Percentiles rank a stretch among this genome's conserved stretches.
Conservation (phyloP, 176 grass and related monocot genomes). For the Tillandsia leiboldiana region DNA sequence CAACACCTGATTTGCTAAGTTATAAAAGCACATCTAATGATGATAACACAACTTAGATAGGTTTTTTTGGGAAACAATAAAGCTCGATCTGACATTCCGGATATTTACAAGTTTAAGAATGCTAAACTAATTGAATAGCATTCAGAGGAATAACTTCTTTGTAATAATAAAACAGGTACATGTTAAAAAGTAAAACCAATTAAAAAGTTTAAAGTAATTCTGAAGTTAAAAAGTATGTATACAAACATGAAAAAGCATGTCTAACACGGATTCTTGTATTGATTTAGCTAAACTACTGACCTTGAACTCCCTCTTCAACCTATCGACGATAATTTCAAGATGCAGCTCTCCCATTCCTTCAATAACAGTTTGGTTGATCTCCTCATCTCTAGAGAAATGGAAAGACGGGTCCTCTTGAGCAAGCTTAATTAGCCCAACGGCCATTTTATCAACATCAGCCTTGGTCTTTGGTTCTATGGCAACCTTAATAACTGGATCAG, state of each 20-base stretch:
- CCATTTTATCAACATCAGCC: constrained; percentile 98
- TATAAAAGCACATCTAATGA: not conserved
- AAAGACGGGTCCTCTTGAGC: constrained; percentile 95
- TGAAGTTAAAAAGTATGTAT: not conserved
- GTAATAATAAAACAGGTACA: not conserved
- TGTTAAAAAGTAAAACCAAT: not conserved
- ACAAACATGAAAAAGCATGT: not conserved
- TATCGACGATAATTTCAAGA: constrained; percentile 95
- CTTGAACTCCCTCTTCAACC: constrained; percentile 90
- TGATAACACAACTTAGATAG: not conserved
- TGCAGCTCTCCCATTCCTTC: constrained; percentile 99
- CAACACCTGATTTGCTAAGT: not conserved
- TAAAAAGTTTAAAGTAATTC: not conserved
- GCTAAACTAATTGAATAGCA: not conserved
- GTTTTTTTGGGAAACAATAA: not conserved
- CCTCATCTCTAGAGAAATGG: constrained; percentile 98
- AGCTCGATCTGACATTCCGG: not conserved
- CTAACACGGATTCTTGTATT: not conserved
- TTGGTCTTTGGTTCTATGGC: constrained; percentile 98
- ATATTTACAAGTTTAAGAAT: not conserved
- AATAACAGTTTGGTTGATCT: constrained; percentile 98
- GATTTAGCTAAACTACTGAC: constrained; percentile 28
- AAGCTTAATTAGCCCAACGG: constrained; percentile 76
- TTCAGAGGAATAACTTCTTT: not conserved
- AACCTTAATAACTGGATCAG: constrained; percentile 98